These are phyloP conservation scores for Cystobasidium sp. DNA, from an alignment of 1,284 basidiomycete species.

Conservation along the genomic window DNA sequence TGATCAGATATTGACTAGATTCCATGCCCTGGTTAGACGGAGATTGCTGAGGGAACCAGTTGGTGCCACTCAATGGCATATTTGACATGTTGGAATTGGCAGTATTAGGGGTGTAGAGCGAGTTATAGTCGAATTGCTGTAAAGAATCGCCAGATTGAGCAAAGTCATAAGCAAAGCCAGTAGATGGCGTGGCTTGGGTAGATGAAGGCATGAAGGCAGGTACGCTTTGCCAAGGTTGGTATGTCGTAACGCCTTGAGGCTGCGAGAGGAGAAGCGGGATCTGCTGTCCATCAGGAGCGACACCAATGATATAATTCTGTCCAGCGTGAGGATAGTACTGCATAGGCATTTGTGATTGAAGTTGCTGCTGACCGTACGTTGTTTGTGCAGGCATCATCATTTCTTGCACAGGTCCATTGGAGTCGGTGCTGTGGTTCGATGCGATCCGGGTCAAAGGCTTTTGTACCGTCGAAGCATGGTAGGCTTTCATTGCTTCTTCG, in stretches of 20 bases:
- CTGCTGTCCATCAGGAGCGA: conserved; percentile 13
- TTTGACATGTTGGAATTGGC: conserved; percentile 18
- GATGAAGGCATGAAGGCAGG: conserved; percentile 24
- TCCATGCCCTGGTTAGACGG: not conserved
- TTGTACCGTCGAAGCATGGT: not conserved
- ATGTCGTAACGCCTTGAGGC: not conserved
- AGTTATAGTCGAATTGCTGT: conserved; percentile 1
- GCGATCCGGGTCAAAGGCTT: conserved; percentile 5
- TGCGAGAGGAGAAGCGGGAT: conserved; percentile 5
- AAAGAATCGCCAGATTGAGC: not conserved
- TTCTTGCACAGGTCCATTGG: conserved; percentile 20
- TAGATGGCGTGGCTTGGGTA: conserved; percentile 9
- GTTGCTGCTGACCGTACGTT: not conserved
- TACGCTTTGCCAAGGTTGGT: not conserved
- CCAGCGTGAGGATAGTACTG: not conserved
- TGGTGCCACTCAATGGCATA: not conserved
- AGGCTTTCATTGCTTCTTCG: conserved; percentile 18
- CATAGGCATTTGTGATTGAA: not conserved
- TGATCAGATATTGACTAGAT: not conserved
- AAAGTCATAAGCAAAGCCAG: conserved; percentile 2
- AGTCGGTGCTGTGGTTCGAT: conserved; percentile 17
- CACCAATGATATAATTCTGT: not conserved
- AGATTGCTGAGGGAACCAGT: conserved; percentile 9
- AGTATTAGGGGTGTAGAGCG: conserved; percentile 15
- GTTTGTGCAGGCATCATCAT: not conserved